Evolutionary conservation across 345 rosid species (phyloP), one percentile per base, ranked within the genome.

Genomic region (Syzygium aromaticum): DNA sequence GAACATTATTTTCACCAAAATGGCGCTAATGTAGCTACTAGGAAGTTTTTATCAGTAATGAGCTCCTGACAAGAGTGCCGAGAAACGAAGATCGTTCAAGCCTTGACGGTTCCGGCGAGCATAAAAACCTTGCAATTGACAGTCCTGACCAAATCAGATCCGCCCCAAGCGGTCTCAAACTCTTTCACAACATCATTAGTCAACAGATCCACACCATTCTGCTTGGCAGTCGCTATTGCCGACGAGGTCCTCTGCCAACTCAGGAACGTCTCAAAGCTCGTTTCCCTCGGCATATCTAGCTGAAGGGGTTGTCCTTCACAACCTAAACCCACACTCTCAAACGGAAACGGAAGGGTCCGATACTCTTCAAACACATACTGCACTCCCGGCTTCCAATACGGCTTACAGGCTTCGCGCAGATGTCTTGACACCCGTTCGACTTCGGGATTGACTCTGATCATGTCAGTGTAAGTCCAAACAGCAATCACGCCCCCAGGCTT

Each of bases 81-180:
- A 38, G 80, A 73, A 73, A 73, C 5, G 3, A 21, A 13, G 46
- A 27, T 21, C 19, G 21, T 53, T 86, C 82, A 90, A 27, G 30
- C 77, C 38, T 77, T 33, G 33, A 91, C 92, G 56, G 89, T 92
- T 30, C 98, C 97, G 0, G 92, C 95, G 25, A 93, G 94, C 97
- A 95, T 91, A 84, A 92, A 94, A 51, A 93, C 91, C 92, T 95
- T 94, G 86, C 86, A 91, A 5, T 59, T 89, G 3, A 94, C 86
- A 38, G 93, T 86, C 85, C 95, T 92, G 9, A 93, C 93, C 90
- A 91, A 77, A 27, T 88, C 61, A 13, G 90, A 25, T 23, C 95
- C 94, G 27, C 95, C 98, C 96, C 98, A 95, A 82, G 95, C 98
- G 67, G n/a, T 86, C 91, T 93, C 91, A n/a, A 96, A 89, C 84